Base-by-base conservation (phyloP, 768 basidiomycete genomes). In the Mycena kentingensis region DNA sequence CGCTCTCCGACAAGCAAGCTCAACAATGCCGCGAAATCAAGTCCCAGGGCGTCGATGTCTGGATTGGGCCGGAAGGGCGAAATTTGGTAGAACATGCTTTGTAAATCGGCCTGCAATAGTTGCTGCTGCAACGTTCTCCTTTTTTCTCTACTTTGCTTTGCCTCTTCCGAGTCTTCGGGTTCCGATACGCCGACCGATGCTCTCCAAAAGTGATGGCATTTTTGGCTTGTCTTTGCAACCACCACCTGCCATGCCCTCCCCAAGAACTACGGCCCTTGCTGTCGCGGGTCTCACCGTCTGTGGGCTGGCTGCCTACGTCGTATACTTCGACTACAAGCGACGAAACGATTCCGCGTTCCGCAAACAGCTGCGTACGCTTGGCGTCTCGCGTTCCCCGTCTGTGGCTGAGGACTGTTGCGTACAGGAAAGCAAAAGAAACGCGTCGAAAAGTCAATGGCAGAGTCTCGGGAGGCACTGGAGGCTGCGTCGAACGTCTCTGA, bases 301-400 rank as follows among this genome's bases (percentile, higher is more conserved):
- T 37, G 77, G 84, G 39, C 62, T 85, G 32, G 70, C 89, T 29
- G 92, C 85, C 21, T 98, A 98, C 69, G 93, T 89, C 26, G 79
- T 83, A 48, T 98, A 93, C 73, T 99, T 98, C 64, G 97, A 99
- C 77, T 86, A 96, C 76, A 90, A 82, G 75, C 86, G 97, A 46
- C 82, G 95, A 65, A 91, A 89, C 67, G 93, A 97, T 66, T 70
- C 76, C 36, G 77, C 80, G 15, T 99, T 99, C 80, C 84, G 97
- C 67, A 93, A 84, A 74, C 85, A 83, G 67, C 80, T 98, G 52
- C 84, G 94, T 89, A 71, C 81, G 52, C 54, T 27, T n/a, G n/a
- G n/a, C 38, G 43, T 47, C 39, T 25, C 22, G 21, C 24, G n/a
- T 64, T 56, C 55, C 54, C 46, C 44, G 46, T 29, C 39, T n/a